These are phyloP conservation scores for Aureobasidium sp. DNA, from an alignment of 2,329 filamentous ascomycete species.

Conservation along the genomic window DNA sequence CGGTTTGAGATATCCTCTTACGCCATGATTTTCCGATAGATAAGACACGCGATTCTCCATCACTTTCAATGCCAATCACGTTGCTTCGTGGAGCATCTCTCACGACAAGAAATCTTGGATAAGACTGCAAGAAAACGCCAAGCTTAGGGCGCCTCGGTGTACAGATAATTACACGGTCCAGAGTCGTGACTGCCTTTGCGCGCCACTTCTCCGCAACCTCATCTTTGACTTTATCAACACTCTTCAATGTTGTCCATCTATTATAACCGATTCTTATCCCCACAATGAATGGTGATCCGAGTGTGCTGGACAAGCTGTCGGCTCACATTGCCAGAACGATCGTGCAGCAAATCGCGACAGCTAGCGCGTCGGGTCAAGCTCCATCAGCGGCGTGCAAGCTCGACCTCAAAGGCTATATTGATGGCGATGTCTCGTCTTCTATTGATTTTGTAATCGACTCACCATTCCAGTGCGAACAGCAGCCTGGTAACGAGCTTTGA, in stretches of 20 bases:
- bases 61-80: neutral
- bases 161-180: neutral
- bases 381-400: neutral
- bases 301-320: neutral
- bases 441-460: conserved; percentile 6
- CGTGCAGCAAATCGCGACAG: conserved; percentile 8
- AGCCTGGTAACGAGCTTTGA: neutral
- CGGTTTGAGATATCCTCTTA: neutral
- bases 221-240: neutral
- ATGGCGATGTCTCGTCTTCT: conserved; percentile 2
- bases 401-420: conserved; percentile 7
- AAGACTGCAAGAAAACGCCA: neutral
- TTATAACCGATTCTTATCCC: too few relatives aligned
- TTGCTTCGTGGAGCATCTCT: neutral
- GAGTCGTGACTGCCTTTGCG: neutral
- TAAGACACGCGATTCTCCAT: neutral
- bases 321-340: conserved; percentile 6
- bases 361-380: conserved; percentile 4
- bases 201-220: neutral
- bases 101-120: neutral
- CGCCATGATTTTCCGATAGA: neutral
- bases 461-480: neutral
- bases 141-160: neutral
- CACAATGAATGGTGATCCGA: neutral
- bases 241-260: too few relatives aligned